Conservation (phyloP, 1,284 basidiomycete species). For the Naganishia sp. region DNA sequence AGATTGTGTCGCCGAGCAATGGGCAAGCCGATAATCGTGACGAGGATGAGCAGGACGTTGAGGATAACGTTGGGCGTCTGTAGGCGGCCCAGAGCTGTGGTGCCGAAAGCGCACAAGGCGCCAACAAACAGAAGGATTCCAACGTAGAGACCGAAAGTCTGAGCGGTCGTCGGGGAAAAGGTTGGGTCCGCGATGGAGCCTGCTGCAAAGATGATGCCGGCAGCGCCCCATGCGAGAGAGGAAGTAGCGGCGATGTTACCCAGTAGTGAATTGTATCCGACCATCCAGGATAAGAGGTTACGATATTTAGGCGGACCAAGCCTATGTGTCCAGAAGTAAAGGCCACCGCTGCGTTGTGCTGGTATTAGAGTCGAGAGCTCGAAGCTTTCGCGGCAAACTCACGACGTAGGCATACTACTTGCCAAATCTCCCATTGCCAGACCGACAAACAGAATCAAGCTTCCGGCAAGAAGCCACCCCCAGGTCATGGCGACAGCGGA, state of each 20-base stretch:
- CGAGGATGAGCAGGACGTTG: constrained; percentile 69
- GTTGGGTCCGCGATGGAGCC: constrained; percentile 44
- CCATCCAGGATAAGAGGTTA: constrained; percentile 50
- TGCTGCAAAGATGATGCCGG: constrained; percentile 47
- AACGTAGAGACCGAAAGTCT: constrained; percentile 47
- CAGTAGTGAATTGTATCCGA: constrained; percentile 55
- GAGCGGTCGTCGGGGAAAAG: constrained; percentile 44
- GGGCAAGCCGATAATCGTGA: constrained; percentile 74
- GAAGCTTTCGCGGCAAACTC: constrained; percentile 39
- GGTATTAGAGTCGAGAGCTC: too few relatives aligned
- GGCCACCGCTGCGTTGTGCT: background rate
- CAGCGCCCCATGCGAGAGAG: constrained; percentile 69
- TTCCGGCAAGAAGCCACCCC: constrained; percentile 54
- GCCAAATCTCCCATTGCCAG: constrained; percentile 70
- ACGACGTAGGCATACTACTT: constrained; percentile 69
- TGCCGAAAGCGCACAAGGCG: constrained; percentile 67
- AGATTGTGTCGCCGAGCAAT: constrained; percentile 67
- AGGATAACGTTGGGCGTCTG: constrained; percentile 70
- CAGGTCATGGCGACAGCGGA: constrained; percentile 79
- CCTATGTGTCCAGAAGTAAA: constrained; percentile 55
- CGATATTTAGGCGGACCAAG: constrained; percentile 44
- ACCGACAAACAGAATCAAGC: constrained; percentile 59
- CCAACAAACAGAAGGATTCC: constrained; percentile 49
- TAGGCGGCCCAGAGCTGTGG: constrained; percentile 66
- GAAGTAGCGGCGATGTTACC: constrained; percentile 69